A percentile compares a stretch with the other conserved stretches of the same genome.
phyloP scores from a whole-genome alignment of 2,329 filamentous ascomycete genomes.

The Pseudogymnoascus sp. region DNA sequence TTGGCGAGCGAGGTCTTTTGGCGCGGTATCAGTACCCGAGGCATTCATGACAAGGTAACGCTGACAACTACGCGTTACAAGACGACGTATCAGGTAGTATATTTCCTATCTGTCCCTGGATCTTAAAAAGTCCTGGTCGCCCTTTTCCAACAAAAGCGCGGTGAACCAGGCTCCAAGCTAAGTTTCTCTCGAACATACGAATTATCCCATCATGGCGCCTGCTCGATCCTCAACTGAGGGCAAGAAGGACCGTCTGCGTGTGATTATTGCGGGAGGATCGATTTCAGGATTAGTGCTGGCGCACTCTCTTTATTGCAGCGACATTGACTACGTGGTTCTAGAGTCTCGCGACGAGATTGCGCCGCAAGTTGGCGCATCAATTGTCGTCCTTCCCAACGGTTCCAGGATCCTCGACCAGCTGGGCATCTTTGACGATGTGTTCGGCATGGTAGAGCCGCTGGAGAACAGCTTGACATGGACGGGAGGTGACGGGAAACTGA shows the following conservation, averaged over 20 bases:
- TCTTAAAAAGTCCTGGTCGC: neutral
- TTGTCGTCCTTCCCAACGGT: conserved; percentile 39
- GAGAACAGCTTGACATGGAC: conserved; percentile 2
- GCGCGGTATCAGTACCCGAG: neutral
- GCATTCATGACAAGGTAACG: neutral
- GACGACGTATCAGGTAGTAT: neutral
- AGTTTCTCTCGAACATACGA: neutral
- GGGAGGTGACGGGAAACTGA: conserved; percentile 12
- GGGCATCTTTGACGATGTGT: conserved; percentile 28
- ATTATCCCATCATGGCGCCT: neutral
- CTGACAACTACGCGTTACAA: neutral
- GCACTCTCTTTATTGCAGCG: conserved; percentile 37
- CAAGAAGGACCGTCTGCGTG: conserved; percentile 16
- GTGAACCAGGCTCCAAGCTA: neutral
- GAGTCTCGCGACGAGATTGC: conserved; percentile 37
- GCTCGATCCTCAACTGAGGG: neutral
- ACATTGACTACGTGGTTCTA: conserved; percentile 43
- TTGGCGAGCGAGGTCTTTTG: neutral
- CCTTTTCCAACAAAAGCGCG: neutral
- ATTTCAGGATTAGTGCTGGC: conserved; percentile 42
- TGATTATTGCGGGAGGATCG: conserved; percentile 43
- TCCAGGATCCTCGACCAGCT: conserved; percentile 44
- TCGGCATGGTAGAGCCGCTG: neutral
- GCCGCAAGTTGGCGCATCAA: conserved; percentile 41
- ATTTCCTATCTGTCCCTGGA: neutral